phyloP scores from a whole-genome alignment of 176 grass and related monocot species.

The Rhynchospora pubera region DNA sequence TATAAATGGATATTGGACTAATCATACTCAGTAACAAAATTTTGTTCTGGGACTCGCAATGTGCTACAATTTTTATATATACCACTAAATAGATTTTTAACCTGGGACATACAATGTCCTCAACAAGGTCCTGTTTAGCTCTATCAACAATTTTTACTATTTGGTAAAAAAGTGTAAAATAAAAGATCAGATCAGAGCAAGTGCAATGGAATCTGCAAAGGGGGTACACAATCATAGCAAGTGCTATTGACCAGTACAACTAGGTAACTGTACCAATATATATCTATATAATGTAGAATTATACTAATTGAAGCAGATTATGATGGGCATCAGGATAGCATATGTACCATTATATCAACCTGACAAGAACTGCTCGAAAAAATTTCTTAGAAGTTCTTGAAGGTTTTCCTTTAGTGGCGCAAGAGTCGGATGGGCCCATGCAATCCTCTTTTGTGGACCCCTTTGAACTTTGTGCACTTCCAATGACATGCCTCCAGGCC shows the following conservation, averaged over 20 bases:
- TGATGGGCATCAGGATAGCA: background rate
- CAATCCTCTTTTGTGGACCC: conserved; percentile 80
- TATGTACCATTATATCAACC: conserved; percentile 85
- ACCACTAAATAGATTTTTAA: too few species aligned
- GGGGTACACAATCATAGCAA: background rate
- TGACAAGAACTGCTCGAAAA: conserved; percentile 77
- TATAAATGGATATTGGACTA: background rate
- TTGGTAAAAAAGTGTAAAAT: conserved; percentile 15
- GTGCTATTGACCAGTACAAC: background rate
- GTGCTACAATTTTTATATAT: background rate
- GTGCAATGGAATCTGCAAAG: background rate
- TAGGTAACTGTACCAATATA: background rate
- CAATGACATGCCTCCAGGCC: conserved; percentile 45
- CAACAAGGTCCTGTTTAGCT: background rate
- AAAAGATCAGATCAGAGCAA: conserved; percentile 3
- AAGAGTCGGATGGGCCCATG: conserved; percentile 61
- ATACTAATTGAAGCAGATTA: background rate
- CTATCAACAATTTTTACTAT: conserved; percentile 37
- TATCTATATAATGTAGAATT: too few species aligned
- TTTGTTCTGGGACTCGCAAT: background rate
- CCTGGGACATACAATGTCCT: too few species aligned
- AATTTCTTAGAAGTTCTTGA: conserved; percentile 49
- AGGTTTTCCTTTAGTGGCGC: conserved; percentile 53
- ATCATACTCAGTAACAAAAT: background rate
- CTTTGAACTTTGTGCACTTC: conserved; percentile 66